Conservation (phyloP, 2,329 filamentous ascomycete species). For the Verticillium nonalfalfae region DNA sequence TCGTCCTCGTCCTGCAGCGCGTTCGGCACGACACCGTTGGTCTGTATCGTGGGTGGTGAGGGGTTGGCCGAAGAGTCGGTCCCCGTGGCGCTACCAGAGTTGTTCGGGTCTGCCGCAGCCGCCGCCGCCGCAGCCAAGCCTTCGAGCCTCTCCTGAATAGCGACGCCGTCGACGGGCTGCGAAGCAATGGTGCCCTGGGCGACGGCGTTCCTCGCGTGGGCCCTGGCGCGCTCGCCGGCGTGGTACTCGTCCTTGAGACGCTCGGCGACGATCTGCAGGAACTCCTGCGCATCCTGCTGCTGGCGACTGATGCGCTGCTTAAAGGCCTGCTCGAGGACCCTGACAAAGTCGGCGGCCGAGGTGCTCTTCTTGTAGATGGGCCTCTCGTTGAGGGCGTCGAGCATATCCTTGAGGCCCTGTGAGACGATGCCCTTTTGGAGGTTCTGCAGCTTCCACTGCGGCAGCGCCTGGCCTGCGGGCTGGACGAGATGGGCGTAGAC, state of each 20-base stretch:
- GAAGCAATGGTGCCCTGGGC: conserved; percentile 9
- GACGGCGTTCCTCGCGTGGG: conserved; percentile 36
- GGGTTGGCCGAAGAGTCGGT: conserved; percentile 5
- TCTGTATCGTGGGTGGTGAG: conserved; percentile 6
- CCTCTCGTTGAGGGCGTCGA: conserved; percentile 88
- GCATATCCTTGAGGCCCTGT: conserved; percentile 80
- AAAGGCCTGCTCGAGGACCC: conserved; percentile 78
- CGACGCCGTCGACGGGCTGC: conserved; percentile 12
- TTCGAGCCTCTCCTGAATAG: conserved; percentile 22
- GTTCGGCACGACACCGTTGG: conserved; percentile 5
- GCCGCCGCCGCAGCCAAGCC: conserved; percentile 11
- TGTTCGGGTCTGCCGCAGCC: conserved; percentile 7
- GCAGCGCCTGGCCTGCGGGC: conserved; percentile 34
- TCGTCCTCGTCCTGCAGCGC: conserved; percentile 14
- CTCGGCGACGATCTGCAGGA: conserved; percentile 89
- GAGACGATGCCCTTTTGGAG: conserved; percentile 81
- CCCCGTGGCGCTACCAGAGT: conserved; percentile 5
- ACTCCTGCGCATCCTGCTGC: conserved; percentile 97
- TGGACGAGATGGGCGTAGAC: conserved; percentile 64
- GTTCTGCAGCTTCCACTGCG: conserved; percentile 56
- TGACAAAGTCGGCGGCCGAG: conserved; percentile 77
- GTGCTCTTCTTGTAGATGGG: conserved; percentile 94
- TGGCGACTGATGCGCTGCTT: conserved; percentile 85
- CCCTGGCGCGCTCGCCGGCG: conserved; percentile 69
- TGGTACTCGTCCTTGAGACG: conserved; percentile 91